Conservation (phyloP, 2,329 filamentous ascomycete species). For the Penicillium expansum region DNA sequence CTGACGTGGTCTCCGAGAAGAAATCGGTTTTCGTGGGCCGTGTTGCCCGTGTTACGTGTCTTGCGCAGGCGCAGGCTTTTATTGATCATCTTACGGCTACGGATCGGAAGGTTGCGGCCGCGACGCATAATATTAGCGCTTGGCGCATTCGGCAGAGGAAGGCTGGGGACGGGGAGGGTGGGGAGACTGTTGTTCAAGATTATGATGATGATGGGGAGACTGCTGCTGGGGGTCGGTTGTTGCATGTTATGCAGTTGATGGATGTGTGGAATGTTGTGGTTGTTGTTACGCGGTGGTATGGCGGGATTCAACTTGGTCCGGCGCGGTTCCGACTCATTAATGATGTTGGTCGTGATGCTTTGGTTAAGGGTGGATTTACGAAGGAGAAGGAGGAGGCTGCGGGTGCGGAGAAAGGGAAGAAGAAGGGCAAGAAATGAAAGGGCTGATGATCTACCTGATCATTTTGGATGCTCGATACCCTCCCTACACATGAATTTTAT, state of each 20-base stretch:
- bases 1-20: constrained; percentile 71
- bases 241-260: constrained; percentile 94
- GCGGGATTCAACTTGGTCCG: constrained; percentile 82
- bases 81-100: constrained; percentile 73
- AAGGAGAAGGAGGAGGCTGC: constrained; percentile 45
- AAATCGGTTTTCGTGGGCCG: constrained; percentile 87
- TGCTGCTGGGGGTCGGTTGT: constrained; percentile 77
- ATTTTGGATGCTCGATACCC: background rate
- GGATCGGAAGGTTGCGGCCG: constrained; percentile 79
- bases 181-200: constrained; percentile 69
- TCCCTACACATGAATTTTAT: background rate
- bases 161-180: constrained; percentile 39
- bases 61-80: constrained; percentile 67
- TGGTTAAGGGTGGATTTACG: constrained; percentile 72
- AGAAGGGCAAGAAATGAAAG: constrained; percentile 48
- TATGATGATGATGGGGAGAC: constrained; percentile 96
- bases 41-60: constrained; percentile 65
- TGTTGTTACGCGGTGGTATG: constrained; percentile 93
- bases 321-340: constrained; percentile 91
- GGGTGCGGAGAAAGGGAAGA: constrained; percentile 53
- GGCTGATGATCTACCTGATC: background rate
- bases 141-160: constrained; percentile 69
- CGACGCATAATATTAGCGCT: constrained; percentile 93
- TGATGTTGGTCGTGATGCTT: constrained; percentile 74
- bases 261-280: constrained; percentile 90